Base-by-base conservation (phyloP, 2,329 filamentous ascomycete genomes). In the Didymella sp. region DNA sequence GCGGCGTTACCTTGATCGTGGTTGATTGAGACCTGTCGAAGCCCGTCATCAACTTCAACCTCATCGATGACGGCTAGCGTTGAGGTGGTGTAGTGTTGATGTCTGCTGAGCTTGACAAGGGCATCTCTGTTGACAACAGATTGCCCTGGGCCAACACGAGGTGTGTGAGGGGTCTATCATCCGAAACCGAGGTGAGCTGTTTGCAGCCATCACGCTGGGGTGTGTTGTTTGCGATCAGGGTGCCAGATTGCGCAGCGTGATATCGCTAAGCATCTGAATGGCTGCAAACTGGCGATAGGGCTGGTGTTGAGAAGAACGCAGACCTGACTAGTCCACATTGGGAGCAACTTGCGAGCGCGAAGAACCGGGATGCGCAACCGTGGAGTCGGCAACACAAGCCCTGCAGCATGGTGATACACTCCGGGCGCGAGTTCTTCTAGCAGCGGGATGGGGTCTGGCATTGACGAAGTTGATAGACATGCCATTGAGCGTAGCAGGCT, bases 231-330 rank as follows among this genome's bases (percentile, higher is more conserved):
- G 48, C 44, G 54, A 30, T 48, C 38, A 21, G 44, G 43, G 47
- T 47, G 19, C 49, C 33, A 27, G 19, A 42, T 27, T 35, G 42
- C 47, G 59, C 43, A 45, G 31, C 24, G 21, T 43, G 58, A 60
- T 59, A 58, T 35, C 33, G 28, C 56, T 25, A 43, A 56, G 44
- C 42, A 50, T 51, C 52, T 61, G 58, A 59, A 51, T 65, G 65
- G 63, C 27, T 56, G 53, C 42, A 35, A 43, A 51, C 24, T 41
- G 41, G 27, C 37, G 58, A 60, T 48, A 55, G 59, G 56, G 53
- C 56, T 60, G 68, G 60, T 69, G 63, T 68, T 69, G 66, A 64
- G 64, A 37, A 46, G 24, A 27, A 37, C 28, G 31, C 28, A 57
- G 37, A 15, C 1, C 6, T 38, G 25, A 24, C 60, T 60, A 51